phyloP scores from a whole-genome alignment of 2,329 filamentous ascomycete species.

The Colletotrichum lindemuthianum region DNA sequence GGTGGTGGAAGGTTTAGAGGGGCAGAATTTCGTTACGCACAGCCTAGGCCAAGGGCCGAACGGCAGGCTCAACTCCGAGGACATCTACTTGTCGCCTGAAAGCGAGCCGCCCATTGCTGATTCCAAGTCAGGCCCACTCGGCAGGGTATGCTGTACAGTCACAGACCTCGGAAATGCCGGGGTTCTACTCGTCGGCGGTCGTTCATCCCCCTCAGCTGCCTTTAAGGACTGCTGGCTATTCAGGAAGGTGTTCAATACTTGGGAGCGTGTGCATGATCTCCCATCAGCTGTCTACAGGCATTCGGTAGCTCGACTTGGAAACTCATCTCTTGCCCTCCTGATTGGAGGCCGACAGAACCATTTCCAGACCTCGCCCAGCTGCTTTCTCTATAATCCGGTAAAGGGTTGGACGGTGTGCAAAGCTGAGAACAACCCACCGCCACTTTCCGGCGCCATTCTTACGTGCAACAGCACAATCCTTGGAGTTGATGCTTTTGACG shows the following conservation, averaged over 20 bases:
- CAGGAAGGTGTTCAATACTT: constrained; percentile 61
- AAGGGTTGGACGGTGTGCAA: constrained; percentile 59
- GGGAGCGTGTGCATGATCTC: constrained; percentile 74
- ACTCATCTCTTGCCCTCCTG: constrained; percentile 64
- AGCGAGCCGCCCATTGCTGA: constrained; percentile 31
- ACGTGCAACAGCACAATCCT: constrained; percentile 39
- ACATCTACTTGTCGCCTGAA: constrained; percentile 53
- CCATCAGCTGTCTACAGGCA: constrained; percentile 81
- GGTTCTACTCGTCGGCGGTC: constrained; percentile 78
- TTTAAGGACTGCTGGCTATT: constrained; percentile 82
- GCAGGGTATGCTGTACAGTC: constrained; percentile 79
- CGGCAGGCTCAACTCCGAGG: constrained; percentile 58
- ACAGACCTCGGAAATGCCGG: constrained; percentile 69
- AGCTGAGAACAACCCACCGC: constrained; percentile 45
- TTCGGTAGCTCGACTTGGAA: constrained; percentile 63
- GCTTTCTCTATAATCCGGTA: constrained; percentile 61
- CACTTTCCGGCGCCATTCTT: constrained; percentile 57
- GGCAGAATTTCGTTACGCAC: constrained; percentile 56
- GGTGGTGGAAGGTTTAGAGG: constrained; percentile 48
- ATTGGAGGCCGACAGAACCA: constrained; percentile 69
- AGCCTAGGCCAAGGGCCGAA: constrained; percentile 57
- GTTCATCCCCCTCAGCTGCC: constrained; percentile 77
- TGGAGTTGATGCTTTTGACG: constrained; percentile 53
- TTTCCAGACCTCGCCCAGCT: constrained; percentile 59
- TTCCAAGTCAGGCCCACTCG: constrained; percentile 48